Conservation (phyloP, 1,139 yeast genomes). For the Hansenula anomala region DNA sequence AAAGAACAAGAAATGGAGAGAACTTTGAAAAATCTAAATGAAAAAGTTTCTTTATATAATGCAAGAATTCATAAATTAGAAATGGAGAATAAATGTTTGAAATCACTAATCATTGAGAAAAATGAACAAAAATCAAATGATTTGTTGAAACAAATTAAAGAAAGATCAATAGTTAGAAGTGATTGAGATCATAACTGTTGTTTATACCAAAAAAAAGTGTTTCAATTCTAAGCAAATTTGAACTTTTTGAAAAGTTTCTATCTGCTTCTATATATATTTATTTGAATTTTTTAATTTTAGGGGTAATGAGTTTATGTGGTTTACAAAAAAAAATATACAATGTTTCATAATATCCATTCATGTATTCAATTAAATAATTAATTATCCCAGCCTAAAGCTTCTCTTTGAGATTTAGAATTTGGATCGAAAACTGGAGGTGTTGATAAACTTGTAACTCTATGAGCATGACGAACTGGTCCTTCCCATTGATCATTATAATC, state of each 20-base stretch:
- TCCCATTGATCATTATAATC: constrained; percentile 21
- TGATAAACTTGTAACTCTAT: constrained; percentile 14
- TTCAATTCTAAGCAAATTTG: too few relatives aligned
- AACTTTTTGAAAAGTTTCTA: too few relatives aligned
- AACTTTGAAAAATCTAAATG: constrained; percentile 35
- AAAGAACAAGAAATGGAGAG: constrained; percentile 57
- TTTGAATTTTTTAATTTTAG: too few relatives aligned
- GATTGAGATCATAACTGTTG: background rate
- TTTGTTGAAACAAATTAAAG: constrained; percentile 8
- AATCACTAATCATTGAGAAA: constrained; percentile 43
- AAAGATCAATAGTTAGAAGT: constrained; percentile 1
- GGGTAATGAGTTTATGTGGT: too few relatives aligned
- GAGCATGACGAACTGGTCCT: constrained; percentile 14
- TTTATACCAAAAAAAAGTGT: too few relatives aligned
- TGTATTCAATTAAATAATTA: too few relatives aligned
- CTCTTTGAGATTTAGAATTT: constrained; percentile 15
- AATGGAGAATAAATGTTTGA: constrained; percentile 49
- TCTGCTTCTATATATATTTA: too few relatives aligned
- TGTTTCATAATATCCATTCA: too few relatives aligned
- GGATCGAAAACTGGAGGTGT: constrained; percentile 9
- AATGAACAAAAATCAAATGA: constrained; percentile 32
- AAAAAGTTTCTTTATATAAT: constrained; percentile 34
- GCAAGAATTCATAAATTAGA: constrained; percentile 43
- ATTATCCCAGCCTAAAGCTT: constrained; percentile 34
- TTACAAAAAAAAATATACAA: too few relatives aligned